Evolutionary conservation across 1,284 basidiomycete genomes (phyloP).

Genomic region (Ustilago nuda): DNA sequence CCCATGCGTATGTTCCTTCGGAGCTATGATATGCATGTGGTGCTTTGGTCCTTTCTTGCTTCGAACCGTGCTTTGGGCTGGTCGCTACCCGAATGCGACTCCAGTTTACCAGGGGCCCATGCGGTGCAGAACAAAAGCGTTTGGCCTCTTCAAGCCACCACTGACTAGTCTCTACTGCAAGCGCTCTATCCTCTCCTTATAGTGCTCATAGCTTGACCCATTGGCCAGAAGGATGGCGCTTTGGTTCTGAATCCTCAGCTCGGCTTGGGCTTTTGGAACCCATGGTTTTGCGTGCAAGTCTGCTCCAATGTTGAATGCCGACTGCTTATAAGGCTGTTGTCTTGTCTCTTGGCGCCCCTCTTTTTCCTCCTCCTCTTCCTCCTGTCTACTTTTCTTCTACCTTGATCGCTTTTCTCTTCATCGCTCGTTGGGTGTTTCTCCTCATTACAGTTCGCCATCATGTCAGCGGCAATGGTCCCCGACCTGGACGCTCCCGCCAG

Average conservation of each 20-base stretch:
- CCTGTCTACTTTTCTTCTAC: background rate
- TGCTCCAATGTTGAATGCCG: background rate
- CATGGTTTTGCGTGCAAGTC: too few relatives aligned
- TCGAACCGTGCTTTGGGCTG: too few relatives aligned
- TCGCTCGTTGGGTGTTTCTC: background rate
- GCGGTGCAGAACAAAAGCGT: background rate
- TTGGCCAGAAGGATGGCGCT: too few relatives aligned
- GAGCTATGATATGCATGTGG: background rate
- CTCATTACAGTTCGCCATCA: background rate
- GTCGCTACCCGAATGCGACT: background rate
- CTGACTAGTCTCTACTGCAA: too few relatives aligned
- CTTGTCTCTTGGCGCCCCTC: background rate
- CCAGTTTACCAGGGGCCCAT: background rate
- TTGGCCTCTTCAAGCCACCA: background rate
- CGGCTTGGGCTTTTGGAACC: too few relatives aligned
- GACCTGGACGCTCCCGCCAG: constrained; percentile 10
- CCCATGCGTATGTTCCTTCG: background rate
- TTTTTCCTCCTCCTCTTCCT: background rate
- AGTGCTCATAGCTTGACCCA: too few relatives aligned
- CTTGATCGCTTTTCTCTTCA: background rate
- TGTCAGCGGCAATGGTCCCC: background rate
- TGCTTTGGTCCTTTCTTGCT: background rate
- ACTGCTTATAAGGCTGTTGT: too few relatives aligned
- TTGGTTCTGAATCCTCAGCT: too few relatives aligned
- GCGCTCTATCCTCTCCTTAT: too few relatives aligned